Conservation (phyloP, 352 stramenopile species). For the Phytophthora brassicae region DNA sequence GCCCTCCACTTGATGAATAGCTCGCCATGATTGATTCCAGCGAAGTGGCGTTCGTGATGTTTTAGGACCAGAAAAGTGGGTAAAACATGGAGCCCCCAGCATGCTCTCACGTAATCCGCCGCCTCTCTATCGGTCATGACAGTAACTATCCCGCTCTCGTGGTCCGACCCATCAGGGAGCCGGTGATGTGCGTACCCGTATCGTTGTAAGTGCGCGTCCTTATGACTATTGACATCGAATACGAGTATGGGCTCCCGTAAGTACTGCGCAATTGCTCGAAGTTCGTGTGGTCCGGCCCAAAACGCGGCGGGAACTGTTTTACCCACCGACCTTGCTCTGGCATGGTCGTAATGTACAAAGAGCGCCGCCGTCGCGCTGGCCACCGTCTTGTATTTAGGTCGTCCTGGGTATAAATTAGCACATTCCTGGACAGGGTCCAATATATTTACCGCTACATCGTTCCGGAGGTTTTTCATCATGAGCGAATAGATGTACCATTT, state of each 20-base stretch:
- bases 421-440: background rate
- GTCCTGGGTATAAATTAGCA: background rate
- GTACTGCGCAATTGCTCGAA: background rate
- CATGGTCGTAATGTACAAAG: background rate
- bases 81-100: background rate
- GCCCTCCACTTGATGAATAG: background rate
- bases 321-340: background rate
- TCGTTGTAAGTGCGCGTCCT: background rate
- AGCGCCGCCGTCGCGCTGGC: background rate
- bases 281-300: background rate
- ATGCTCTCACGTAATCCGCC: background rate
- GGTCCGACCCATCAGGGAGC: background rate
- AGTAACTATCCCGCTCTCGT: background rate
- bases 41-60: background rate
- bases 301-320: background rate
- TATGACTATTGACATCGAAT: background rate
- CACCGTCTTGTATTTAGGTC: background rate
- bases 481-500: background rate
- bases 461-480: background rate
- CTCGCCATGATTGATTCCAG: background rate
- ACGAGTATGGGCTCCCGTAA: background rate
- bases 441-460: background rate
- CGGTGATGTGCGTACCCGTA: background rate
- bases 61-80: background rate
- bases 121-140: background rate